A percentile compares a stretch with the other conserved stretches of the same genome.
Evolutionary conservation across 371 early-diverging fungal species (phyloP).

Genomic region (Mucor racemosus): DNA sequence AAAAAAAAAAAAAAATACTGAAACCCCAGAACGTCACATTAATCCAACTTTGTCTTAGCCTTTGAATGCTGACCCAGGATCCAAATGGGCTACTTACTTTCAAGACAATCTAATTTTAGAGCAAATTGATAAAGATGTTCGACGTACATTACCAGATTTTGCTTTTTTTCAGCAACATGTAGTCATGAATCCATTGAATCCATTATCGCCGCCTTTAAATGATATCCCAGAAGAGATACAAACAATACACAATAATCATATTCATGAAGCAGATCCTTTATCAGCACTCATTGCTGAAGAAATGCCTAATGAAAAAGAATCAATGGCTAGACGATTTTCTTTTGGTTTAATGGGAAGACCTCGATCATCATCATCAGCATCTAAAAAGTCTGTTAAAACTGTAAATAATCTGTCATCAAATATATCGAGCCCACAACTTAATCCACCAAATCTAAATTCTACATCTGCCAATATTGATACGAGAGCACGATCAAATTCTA

Average conservation of each 20-base stretch:
- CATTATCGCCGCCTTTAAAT: conserved; percentile 45
- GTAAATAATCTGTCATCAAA: conserved; percentile 5
- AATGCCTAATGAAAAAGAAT: conserved; percentile 23
- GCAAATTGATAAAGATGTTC: conserved; percentile 85
- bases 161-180: conserved; percentile 79
- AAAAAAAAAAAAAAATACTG: not conserved
- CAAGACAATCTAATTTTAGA: conserved; percentile 68
- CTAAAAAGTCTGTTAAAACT: conserved; percentile 39
- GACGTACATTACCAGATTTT: conserved; percentile 83
- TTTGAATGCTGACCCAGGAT: conserved; percentile 44
- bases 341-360: conserved; percentile 51
- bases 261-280: conserved; percentile 20
- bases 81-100: conserved; percentile 62
- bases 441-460: not conserved
- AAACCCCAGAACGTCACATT: not conserved
- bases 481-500: conserved; percentile 45
- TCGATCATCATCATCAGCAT: conserved; percentile 48
- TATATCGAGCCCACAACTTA: not conserved
- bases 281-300: conserved; percentile 10
- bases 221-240: not conserved
- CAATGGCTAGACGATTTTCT: conserved; percentile 38
- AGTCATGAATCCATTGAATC: conserved; percentile 55
- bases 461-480: conserved; percentile 8
- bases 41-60: conserved; percentile 34
- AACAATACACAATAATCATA: not conserved